Evolutionary conservation across 1,284 basidiomycete genomes (phyloP).

Genomic region (Cronartium quercuum): DNA sequence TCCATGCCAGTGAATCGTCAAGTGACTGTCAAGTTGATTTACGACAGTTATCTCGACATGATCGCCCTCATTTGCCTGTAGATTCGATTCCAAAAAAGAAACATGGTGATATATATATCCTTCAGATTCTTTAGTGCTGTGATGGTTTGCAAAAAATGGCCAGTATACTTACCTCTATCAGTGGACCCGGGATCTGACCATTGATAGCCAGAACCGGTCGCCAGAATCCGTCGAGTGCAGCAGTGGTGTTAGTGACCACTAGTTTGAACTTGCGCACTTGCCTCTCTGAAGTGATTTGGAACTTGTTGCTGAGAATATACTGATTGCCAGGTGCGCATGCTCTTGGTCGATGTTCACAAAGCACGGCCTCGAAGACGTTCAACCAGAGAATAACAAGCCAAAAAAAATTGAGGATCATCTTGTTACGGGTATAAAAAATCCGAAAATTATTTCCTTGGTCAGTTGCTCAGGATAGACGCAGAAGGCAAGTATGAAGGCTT

Average conservation of each 20-base stretch:
- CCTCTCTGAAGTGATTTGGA: conserved; percentile 41
- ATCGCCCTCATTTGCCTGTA: not conserved
- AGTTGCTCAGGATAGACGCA: too few relatives aligned
- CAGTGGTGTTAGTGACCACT: conserved; percentile 41
- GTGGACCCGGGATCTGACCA: conserved; percentile 5
- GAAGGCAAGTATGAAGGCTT: too few relatives aligned
- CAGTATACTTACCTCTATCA: not conserved
- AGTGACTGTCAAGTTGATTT: not conserved
- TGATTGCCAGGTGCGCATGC: too few relatives aligned
- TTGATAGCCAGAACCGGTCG: not conserved
- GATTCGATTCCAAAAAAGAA: too few relatives aligned
- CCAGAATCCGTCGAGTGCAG: conserved; percentile 50
- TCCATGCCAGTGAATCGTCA: conserved; percentile 13
- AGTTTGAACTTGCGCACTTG: conserved; percentile 43
- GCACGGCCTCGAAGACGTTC: too few relatives aligned
- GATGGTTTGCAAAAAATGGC: not conserved
- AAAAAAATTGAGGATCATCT: too few relatives aligned
- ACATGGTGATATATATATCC: too few relatives aligned
- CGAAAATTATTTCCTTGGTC: too few relatives aligned
- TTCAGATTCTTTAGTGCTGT: too few relatives aligned
- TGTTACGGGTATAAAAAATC: too few relatives aligned
- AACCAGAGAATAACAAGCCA: too few relatives aligned
- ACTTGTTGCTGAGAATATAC: conserved; percentile 13
- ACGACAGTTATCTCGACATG: not conserved
- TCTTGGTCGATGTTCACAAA: too few relatives aligned